phyloP scores from a whole-genome alignment of 176 grass and related monocot genomes.

The Oryza meridionalis region DNA sequence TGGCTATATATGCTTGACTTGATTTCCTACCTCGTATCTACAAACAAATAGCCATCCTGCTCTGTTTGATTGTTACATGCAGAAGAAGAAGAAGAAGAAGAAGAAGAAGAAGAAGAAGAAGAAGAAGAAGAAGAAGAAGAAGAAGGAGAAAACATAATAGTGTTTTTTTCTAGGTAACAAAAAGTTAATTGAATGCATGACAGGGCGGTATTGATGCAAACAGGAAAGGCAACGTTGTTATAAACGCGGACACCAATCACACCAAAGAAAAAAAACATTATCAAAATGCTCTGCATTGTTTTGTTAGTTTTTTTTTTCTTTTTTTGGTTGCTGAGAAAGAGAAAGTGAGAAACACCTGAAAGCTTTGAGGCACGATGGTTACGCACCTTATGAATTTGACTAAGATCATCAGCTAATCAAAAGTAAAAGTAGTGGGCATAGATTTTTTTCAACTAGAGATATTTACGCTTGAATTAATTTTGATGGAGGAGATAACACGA shows the following conservation, averaged over 20 bases:
- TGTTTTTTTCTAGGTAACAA: background rate
- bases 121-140: too few species aligned
- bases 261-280: background rate
- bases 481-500: constrained; percentile 30
- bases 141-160: background rate
- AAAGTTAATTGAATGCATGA: background rate
- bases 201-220: background rate
- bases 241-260: background rate
- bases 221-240: background rate
- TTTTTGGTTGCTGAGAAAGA: background rate
- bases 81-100: background rate
- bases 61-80: background rate
- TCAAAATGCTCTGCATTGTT: background rate
- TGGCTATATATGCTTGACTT: background rate
- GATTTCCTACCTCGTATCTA: background rate
- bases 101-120: background rate
- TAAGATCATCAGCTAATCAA: constrained; percentile 20
- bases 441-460: background rate
- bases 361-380: background rate
- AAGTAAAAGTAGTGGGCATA: constrained; percentile 4
- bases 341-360: background rate
- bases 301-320: background rate
- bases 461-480: background rate
- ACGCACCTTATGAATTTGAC: background rate
- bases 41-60: background rate